Evolutionary conservation across 768 basidiomycete genomes (phyloP).

Genomic region (Phlebiopsis gigantea): DNA sequence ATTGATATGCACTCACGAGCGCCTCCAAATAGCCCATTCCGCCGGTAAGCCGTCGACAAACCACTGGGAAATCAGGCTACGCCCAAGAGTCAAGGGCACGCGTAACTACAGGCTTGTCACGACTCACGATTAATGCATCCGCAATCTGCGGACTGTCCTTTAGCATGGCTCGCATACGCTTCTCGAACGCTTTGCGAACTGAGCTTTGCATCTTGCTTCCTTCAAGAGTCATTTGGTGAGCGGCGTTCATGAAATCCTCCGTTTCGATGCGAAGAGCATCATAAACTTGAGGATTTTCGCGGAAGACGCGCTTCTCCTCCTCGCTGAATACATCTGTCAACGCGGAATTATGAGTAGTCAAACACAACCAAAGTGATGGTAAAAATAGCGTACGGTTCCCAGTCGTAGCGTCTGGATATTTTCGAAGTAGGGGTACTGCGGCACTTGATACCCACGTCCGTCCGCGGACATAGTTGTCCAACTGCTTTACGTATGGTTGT

Average conservation of each 20-base stretch:
- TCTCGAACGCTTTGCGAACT: background rate
- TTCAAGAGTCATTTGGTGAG: background rate
- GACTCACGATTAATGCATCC: background rate
- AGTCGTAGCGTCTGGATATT: constrained; percentile 9
- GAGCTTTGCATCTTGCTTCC: background rate
- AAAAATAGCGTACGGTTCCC: constrained; percentile 5
- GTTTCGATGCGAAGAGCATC: background rate
- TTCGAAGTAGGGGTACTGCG: constrained; percentile 6
- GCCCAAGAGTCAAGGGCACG: too few relatives aligned
- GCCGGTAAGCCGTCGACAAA: constrained; percentile 27
- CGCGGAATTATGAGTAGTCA: background rate
- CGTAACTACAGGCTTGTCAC: too few relatives aligned
- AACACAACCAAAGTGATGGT: background rate
- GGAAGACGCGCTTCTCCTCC: constrained; percentile 17
- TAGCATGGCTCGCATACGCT: background rate
- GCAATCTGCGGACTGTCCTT: constrained; percentile 1
- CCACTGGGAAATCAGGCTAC: constrained; percentile 22
- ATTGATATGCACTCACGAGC: too few relatives aligned
- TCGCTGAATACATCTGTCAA: constrained; percentile 20
- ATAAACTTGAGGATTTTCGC: constrained; percentile 7
- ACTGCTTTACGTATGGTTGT: constrained; percentile 14
- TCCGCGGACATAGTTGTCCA: constrained; percentile 21
- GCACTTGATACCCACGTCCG: constrained; percentile 17
- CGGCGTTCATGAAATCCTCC: constrained; percentile 1
- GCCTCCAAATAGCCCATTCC: constrained; percentile 29